Base-by-base conservation (phyloP, 129 eudicot genomes). In the Saussurea involucrata region DNA sequence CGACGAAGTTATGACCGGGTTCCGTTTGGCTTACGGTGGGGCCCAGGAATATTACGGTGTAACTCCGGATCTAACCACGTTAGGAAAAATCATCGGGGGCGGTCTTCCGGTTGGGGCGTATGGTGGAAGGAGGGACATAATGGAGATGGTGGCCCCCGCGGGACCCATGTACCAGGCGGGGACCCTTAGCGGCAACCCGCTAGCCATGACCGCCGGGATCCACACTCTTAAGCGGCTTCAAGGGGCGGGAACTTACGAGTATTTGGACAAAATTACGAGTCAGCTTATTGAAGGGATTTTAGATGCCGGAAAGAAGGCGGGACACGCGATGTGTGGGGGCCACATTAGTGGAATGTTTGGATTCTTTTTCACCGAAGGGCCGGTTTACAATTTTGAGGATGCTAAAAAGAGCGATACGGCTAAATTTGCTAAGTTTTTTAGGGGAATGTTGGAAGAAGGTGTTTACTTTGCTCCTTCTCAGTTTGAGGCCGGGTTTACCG, bases 71-170 rank as follows among this genome's bases (percentile, higher is more conserved):
- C 63, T 91, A 24, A 91, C 97, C 24, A 94, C 97, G 0, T 80
- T 87, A 0, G 97, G 97, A 44, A 94, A 94, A 84, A 84, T 91
- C 63, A 89, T 94, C 0, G 93, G 98, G 31, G 97, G 98, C 12
- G 98, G 98, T 10, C 79, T 88, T 24, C 99, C 95, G 1, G 96
- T 95, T 20, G 97, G 99, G 27, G 99, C 97, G 9, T 95, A 95
- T 67, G 97, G 97, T 44, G 96, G 98, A 46, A 85, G 95, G 88
- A 70, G 89, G 76, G 99, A 92, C 6, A 92, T 95, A 20, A 95
- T 95, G 97, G 96, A 95, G 88, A 90, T 92, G 97, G 96, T 95
- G 76, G 97, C 97, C 17, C 98, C 98, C 4, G 90, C 95, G 0
- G 97, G 98, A 22, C 97, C 98, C 25, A 87, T 91, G 96, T 95